Evolutionary conservation across 1,284 basidiomycete genomes (phyloP), one percentile per base, ranked within the genome.

Genomic region (Cutaneotrichosporon cyanovorans): DNA sequence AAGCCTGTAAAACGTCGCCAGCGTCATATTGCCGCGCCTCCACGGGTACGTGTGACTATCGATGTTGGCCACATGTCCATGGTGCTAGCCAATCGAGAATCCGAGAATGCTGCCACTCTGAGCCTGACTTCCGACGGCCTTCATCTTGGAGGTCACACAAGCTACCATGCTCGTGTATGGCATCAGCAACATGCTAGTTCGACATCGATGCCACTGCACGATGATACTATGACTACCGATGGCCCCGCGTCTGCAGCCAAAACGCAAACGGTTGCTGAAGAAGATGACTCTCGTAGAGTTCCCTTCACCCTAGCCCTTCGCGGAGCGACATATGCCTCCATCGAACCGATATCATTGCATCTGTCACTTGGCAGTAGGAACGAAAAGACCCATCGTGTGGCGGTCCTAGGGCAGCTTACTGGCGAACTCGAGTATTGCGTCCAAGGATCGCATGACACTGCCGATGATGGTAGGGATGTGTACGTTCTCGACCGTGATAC

Each of bases 401-500:
- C 58, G 2, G 50, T 52, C 12, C 45, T 66, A n/a, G 63, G 65
- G 0, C 40, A 50, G 5, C 46, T 62, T 2, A 55, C 59, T 37
- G 56, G 52, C 5, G 59, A 53, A 5, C 15, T 55, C 5, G 34
- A 21, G 1, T 60, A 62, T 0, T 57, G 63, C 31, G 46, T 68
- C 8, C 52, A 52, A 0, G 67, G 61, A 14, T 23, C 46, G 10
- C 20, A 55, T 3, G 23, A 42, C 10, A 28, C 31, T 5, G 20
- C 31, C 9, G 34, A 33, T 1, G 48, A 52, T 9, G 60, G 57
- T 2, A 23, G 11, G 6, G 64, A 70, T 33, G 39, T 40, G 6
- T 37, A 57, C 22, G n/a, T 37, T 1, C 51, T 70, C 19, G 53
- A 58, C 15, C 47, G 44, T 10, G 35, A 50, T 0, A 80, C 84